Evolutionary conservation across 345 rosid genomes (phyloP), one percentile per base, ranked within the genome.

Genomic region (Linum usitatissimum): DNA sequence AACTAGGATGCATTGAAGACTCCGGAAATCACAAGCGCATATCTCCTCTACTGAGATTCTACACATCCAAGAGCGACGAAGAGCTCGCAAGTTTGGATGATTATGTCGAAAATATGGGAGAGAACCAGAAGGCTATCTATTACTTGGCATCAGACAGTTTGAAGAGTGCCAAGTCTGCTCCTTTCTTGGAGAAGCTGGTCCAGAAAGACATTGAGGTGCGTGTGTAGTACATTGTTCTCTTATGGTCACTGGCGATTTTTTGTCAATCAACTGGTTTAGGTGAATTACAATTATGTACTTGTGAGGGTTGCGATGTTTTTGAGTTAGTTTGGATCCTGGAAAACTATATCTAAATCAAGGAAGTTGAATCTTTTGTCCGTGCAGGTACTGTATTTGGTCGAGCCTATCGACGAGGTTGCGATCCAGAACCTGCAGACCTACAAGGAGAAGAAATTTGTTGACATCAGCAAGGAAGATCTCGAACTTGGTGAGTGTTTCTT

Each of bases 371-470:
- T 31, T 48, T 48, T 53, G 2, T 45, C 12, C 64, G 67, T 75
- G 8, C 70, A 94, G 97, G 97, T 94, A 64, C 82, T 94, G 15
- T 86, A 86, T 77, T 82, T 94, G 64, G 70, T 90, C 55, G 99
- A 94, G 71, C 97, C 99, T 18, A 94, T 90, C 6, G 99, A 94
- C 76, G 99, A 94, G 73, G 91, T 94, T 70, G 96, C 99, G 20
- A 88, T 94, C 72, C 95, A 90, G 81, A 94, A 90, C 75, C 77
- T 90, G 68, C 95, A 90, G 72, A 84, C 95, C 42, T 94, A 84
- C 91, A 94, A 90, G 61, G 99, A 94, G 68, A 94, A 94, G 84
- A 94, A 90, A 66, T 90, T 94, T 59, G 91, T 90, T 75, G 99
- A 94, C 78, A 90, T 94, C 68, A 94, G 99, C 81, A 94, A 94